Conservation (phyloP, 2,329 filamentous ascomycete species). For the Falciphora oryzae region DNA sequence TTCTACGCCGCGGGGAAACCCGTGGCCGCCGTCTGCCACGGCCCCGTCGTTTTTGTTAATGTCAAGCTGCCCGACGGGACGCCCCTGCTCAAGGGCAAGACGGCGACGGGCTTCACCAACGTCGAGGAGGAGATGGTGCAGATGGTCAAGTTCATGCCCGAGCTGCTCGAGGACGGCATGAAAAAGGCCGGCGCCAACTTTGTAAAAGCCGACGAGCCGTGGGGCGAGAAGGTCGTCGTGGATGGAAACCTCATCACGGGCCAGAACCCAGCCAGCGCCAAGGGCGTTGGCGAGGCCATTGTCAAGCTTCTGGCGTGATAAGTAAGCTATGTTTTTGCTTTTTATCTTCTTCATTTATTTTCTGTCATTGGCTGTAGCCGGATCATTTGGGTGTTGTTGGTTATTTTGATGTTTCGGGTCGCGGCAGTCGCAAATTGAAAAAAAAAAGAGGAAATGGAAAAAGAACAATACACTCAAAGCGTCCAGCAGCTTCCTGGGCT, state of each 20-base stretch:
- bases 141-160: slow-evolving; percentile 43
- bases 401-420: no score
- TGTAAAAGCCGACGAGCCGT: slow-evolving; percentile 47
- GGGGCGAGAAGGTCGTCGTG: slow-evolving; percentile 42
- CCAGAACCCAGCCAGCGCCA: slow-evolving; percentile 51
- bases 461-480: no score
- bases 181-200: slow-evolving; percentile 46
- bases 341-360: background rate
- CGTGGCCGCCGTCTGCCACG: slow-evolving; percentile 64
- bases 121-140: slow-evolving; percentile 44
- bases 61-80: slow-evolving; percentile 46
- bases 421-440: no score
- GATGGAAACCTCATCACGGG: slow-evolving; percentile 50
- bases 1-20: slow-evolving; percentile 57
- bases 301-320: slow-evolving; percentile 34
- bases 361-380: no score
- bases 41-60: slow-evolving; percentile 55
- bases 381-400: no score
- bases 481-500: no score
- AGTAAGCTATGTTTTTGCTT: background rate
- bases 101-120: slow-evolving; percentile 56
- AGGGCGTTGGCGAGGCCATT: slow-evolving; percentile 45
- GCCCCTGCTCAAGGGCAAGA: slow-evolving; percentile 48
- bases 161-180: slow-evolving; percentile 54
- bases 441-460: no score